A percentile compares a stretch with the other conserved stretches of the same genome.
Evolutionary conservation across 2,329 filamentous ascomycete species (phyloP).

Genomic region (Pestalotiopsis sp.): DNA sequence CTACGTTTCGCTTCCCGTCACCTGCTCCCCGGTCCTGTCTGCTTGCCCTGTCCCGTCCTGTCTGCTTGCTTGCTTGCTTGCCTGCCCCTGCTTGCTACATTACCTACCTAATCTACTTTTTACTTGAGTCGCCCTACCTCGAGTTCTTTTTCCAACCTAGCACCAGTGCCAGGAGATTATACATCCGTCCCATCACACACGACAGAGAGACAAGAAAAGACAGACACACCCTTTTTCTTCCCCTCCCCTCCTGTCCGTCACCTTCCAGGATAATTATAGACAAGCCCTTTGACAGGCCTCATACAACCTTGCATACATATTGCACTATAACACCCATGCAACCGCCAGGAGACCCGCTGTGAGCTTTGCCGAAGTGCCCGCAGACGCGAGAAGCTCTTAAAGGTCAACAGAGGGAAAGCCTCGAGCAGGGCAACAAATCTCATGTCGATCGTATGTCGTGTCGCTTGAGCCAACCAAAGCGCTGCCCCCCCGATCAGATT

Average conservation of each 20-base stretch:
- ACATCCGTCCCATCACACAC: neutral
- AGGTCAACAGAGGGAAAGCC: too few species aligned
- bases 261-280: neutral
- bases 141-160: neutral
- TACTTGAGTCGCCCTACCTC: neutral
- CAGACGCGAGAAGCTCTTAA: neutral
- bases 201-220: neutral
- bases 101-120: neutral
- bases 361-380: neutral
- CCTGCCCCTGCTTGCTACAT: neutral
- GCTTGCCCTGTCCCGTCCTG: neutral
- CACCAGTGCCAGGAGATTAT: neutral
- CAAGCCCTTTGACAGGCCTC: neutral
- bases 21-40: neutral
- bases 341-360: neutral
- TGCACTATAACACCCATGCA: neutral
- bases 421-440: neutral
- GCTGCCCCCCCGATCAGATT: constrained; percentile 1
- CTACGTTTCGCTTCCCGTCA: neutral
- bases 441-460: constrained; percentile 14
- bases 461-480: constrained; percentile 7
- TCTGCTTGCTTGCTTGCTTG: neutral
- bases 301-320: neutral
- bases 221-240: neutral
- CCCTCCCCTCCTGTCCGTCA: neutral